A percentile compares a stretch with the other conserved stretches of the same genome.
phyloP scores from a whole-genome alignment of 2,329 filamentous ascomycete species.

The Chaetomium sp. region DNA sequence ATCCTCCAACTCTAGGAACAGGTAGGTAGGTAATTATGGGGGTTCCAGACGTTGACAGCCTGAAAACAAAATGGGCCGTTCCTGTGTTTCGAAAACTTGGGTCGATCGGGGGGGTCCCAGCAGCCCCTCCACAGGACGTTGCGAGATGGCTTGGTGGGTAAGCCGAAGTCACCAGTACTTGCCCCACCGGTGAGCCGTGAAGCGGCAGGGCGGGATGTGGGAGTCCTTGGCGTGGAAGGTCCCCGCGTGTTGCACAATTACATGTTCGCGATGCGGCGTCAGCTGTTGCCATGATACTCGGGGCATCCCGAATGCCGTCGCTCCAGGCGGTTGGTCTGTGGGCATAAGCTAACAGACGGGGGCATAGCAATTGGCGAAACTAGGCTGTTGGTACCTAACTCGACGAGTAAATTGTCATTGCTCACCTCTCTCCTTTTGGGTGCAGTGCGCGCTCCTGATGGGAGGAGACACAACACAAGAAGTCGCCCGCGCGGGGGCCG shows the following conservation, averaged over 20 bases:
- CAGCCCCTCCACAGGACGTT: neutral
- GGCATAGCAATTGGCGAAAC: neutral
- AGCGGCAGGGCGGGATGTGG: conserved; percentile 21
- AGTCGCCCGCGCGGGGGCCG: too few relatives aligned
- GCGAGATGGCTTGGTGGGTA: neutral
- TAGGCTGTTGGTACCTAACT: neutral
- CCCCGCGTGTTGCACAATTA: conserved; percentile 4
- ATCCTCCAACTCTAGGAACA: neutral
- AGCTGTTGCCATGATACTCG: neutral
- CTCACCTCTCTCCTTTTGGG: neutral
- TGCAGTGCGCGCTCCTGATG: neutral
- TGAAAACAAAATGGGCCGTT: neutral
- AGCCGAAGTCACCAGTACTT: conserved; percentile 26
- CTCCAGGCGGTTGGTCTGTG: neutral
- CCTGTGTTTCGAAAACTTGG: neutral
- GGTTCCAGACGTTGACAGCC: neutral
- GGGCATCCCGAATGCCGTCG: neutral
- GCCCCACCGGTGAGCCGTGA: conserved; percentile 17
- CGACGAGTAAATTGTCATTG: neutral
- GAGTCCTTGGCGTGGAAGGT: conserved; percentile 9
- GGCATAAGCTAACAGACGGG: neutral
- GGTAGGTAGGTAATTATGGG: neutral
- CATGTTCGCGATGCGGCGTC: neutral
- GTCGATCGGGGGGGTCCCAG: neutral
- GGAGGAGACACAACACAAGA: neutral